phyloP scores from a whole-genome alignment of 1,139 yeast genomes.

The Tardiomyces digboiensis region DNA sequence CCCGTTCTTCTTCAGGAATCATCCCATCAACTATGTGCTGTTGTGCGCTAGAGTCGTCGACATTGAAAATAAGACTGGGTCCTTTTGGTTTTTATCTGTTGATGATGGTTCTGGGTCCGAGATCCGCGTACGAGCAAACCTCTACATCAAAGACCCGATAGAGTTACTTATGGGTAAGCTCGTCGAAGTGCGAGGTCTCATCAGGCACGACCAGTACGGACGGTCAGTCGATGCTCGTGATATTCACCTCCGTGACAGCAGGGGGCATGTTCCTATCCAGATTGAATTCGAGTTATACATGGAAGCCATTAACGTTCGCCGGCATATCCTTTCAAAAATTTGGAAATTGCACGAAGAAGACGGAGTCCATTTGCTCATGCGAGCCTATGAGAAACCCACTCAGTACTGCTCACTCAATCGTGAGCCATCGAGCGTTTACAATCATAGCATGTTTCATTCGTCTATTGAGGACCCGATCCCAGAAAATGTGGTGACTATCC shows the following conservation, averaged over 20 bases:
- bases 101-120: not conserved
- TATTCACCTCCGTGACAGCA: not conserved
- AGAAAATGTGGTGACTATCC: not conserved
- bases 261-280: constrained; percentile 5
- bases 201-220: not conserved
- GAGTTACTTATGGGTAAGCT: not conserved
- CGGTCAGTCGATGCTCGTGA: not conserved
- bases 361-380: not conserved
- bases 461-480: not conserved
- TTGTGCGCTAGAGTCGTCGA: constrained; percentile 11
- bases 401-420: constrained; percentile 5
- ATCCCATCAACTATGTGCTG: constrained; percentile 19
- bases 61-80: not conserved
- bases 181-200: not conserved
- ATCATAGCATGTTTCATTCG: not conserved
- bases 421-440: constrained; percentile 1
- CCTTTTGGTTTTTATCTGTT: not conserved
- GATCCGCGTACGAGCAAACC: not conserved
- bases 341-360: constrained; percentile 3
- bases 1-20: constrained; percentile 19
- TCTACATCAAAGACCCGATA: not conserved
- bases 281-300: constrained; percentile 3
- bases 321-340: constrained; percentile 4
- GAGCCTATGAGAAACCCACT: not conserved
- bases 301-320: constrained; percentile 6